Conservation (phyloP, 352 stramenopile genomes). For the Phytophthora brassicae region DNA sequence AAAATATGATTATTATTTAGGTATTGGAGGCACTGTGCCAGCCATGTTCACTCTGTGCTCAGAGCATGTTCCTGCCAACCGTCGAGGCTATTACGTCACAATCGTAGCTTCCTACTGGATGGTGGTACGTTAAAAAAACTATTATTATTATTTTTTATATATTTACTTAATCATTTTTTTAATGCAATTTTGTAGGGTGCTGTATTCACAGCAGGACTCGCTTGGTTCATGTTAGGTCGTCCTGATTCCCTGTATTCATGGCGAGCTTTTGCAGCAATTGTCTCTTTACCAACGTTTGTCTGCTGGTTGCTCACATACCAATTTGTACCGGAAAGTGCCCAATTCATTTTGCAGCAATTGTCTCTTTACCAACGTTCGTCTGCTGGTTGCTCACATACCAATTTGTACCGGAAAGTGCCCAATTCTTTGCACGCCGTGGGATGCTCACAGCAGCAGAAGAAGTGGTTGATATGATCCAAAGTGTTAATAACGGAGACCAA, state of each 20-base stretch:
- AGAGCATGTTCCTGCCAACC: conserved; percentile 79
- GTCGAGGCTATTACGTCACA: conserved; percentile 83
- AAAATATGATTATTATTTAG: too few species aligned
- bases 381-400: conserved; percentile 69
- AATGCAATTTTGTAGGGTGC: conserved; percentile 46
- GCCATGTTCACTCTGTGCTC: conserved; percentile 86
- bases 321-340: conserved; percentile 82
- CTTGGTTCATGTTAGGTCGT: conserved; percentile 81
- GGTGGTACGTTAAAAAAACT: conserved; percentile 45
- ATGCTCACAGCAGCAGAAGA: conserved; percentile 54
- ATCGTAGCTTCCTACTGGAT: conserved; percentile 92
- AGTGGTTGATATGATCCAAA: conserved; percentile 62
- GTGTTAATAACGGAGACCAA: conserved; percentile 32
- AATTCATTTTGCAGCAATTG: conserved; percentile 78
- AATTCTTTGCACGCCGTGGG: conserved; percentile 59
- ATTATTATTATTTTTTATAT: background rate
- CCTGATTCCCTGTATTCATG: conserved; percentile 51
- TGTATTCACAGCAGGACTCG: conserved; percentile 78
- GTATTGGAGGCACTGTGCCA: conserved; percentile 87
- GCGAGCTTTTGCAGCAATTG: conserved; percentile 75
- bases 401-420: conserved; percentile 82
- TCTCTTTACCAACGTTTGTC: conserved; percentile 64
- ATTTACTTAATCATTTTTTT: background rate
- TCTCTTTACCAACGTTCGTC: conserved; percentile 64
- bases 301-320: conserved; percentile 69